Base-by-base conservation (phyloP, 2,329 filamentous ascomycete genomes). In the Sclerotinia nivalis region DNA sequence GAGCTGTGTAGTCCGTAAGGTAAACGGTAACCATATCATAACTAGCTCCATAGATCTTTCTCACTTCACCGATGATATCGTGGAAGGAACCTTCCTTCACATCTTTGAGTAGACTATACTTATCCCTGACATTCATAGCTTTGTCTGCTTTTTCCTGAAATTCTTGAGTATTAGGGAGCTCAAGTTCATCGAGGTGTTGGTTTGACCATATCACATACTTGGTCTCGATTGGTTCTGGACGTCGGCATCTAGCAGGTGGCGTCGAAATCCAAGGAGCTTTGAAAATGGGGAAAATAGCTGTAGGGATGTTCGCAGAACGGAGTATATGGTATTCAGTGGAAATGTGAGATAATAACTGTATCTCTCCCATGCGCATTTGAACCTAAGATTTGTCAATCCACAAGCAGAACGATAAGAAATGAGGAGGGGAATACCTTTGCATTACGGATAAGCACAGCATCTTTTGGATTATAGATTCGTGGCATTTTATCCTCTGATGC, bases 1-100 rank as follows among this genome's bases (percentile, higher is more conserved):
- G 93, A 65, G 87, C 81, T 0, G 93, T 96, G 78, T 94, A 97
- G 79, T 97, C 94, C 0, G 92, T 91, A 25, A 97, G 82, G 82
- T 93, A 93, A 0, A 97, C 73, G 7, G 88, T 87, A 18, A 86
- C 80, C 69, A 80, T 85, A 37, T 85, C 83, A 47, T 79, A 83
- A 52, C 80, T 78, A 37, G 75, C 78, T 20, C 80, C 76, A 73
- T 82, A 87, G 0, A 84, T 81, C 73, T 85, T 88, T 60, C 93
- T 85, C 2, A 97, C 87, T 76, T 94, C 86, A 1, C 87, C 93
- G 25, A 92, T 82, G 1, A 96, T 77, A 77, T 97, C 88, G 75
- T 85, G 88, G 76, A 90, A 96, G 4, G 56, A 68, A 20, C 79
- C 78, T 0, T 84, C 80, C 3, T 80, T 75, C 1, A 93, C 80